Base-by-base conservation (phyloP, 2,329 filamentous ascomycete genomes). In the Nigrospora sphaerica region DNA sequence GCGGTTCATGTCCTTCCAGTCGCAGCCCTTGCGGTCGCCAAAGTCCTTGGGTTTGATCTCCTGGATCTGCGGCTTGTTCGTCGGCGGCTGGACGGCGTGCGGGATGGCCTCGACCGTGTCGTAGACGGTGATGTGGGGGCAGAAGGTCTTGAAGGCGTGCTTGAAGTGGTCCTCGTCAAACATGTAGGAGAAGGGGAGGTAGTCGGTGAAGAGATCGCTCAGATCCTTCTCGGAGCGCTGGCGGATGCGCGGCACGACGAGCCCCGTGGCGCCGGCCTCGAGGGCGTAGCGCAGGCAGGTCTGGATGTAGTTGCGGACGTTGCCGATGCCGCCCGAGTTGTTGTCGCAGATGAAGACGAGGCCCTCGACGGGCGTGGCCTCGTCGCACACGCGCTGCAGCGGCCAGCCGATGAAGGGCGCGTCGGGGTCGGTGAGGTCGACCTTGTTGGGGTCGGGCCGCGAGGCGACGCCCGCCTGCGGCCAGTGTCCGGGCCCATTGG, bases 321-420 rank as follows among this genome's bases (percentile, higher is more conserved):
- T 75, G 17, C 72, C 72, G 41, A 75, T 69, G 23, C 72, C 73
- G 3, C 73, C 73, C 3, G 70, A 70, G 54, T 75, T 75, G 56
- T 74, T 73, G 55, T 73, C 72, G 60, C 73, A 76, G 17, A 71
- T 57, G 46, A 69, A 75, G 12, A 73, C 61, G 23, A 75, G 52
- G 2, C 70, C 70, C 0, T 68, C 62, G 1, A 62, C 62, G 64
- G 65, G 72, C 1, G 47, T 54, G 2, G 68, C 62, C 50, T 74
- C 71, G 18, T 64, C 59, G 58, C 72, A 74, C 6, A 69, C 61
- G 7, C 71, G 57, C 34, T 62, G 60, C 41, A 74, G 53, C 7
- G 72, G 71, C 71, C 72, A 72, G 34, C 65, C 58, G 54, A 73
- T 56, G 54, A 74, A 74, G 12, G 68, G 67, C 2, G 67, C 62